phyloP scores from a whole-genome alignment of 257 asterid species.

The Eustoma russellianum region DNA sequence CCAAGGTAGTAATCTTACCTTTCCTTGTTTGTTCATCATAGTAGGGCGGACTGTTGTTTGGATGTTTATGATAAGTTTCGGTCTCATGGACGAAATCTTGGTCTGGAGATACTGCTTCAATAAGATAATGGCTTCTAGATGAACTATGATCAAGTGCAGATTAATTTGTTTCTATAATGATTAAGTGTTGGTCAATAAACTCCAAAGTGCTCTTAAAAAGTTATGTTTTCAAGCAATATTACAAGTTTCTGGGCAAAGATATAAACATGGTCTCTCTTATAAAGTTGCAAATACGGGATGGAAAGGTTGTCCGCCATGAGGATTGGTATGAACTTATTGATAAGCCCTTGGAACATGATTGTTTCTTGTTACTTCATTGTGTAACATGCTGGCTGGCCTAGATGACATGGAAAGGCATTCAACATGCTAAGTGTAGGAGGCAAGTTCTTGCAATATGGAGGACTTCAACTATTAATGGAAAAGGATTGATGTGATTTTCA shows the following conservation, averaged over 20 bases:
- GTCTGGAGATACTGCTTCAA: too few relatives aligned
- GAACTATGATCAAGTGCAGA: too few relatives aligned
- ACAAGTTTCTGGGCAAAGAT: slow-evolving; percentile 71
- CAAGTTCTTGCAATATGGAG: too few relatives aligned
- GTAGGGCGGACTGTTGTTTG: neutral
- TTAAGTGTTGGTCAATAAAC: too few relatives aligned
- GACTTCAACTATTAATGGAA: too few relatives aligned
- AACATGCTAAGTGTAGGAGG: too few relatives aligned
- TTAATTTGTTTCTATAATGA: too few relatives aligned
- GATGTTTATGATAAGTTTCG: neutral
- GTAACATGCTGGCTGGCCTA: neutral
- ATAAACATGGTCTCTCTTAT: slow-evolving; percentile 70
- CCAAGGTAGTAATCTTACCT: slow-evolving; percentile 37
- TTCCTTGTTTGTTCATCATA: neutral
- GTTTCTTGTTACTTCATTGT: neutral
- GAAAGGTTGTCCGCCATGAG: slow-evolving; percentile 72
- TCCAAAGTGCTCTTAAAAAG: too few relatives aligned
- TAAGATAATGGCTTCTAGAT: too few relatives aligned
- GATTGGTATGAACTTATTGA: slow-evolving; percentile 44
- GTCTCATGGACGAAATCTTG: neutral
- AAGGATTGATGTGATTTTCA: too few relatives aligned
- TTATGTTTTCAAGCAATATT: slow-evolving; percentile 29
- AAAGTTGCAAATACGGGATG: slow-evolving; percentile 62
- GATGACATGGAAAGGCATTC: too few relatives aligned
- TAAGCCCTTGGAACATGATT: neutral